A percentile compares a stretch with the other conserved stretches of the same genome.
These are phyloP conservation scores for Dimocarpus longan DNA, from an alignment of 345 rosid genomes.

Conservation along the genomic window DNA sequence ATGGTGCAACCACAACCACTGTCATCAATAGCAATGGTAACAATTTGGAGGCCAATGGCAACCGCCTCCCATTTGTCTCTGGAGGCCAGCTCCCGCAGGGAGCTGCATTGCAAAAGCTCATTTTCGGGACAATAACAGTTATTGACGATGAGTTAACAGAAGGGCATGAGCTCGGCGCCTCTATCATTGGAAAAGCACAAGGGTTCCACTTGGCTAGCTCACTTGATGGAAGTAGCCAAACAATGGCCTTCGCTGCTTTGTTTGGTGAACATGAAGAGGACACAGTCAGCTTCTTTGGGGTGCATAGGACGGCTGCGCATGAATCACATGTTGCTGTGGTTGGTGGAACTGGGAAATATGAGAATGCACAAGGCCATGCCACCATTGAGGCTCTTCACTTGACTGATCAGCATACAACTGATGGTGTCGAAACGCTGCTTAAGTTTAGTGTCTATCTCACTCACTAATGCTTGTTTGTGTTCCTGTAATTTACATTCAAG, in stretches of 20 bases:
- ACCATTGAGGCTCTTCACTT: slow-evolving; percentile 43
- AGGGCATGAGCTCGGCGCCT: slow-evolving; percentile 50
- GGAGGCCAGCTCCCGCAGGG: slow-evolving; percentile 52
- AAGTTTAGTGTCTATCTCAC: slow-evolving; percentile 38
- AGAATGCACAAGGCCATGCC: slow-evolving; percentile 50
- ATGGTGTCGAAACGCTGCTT: slow-evolving; percentile 52
- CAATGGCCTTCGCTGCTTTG: slow-evolving; percentile 44
- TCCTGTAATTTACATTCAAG: not conserved
- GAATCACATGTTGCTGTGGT: slow-evolving; percentile 50
- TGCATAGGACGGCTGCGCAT: slow-evolving; percentile 49
- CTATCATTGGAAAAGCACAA: slow-evolving; percentile 49
- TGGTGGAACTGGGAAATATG: slow-evolving; percentile 60
- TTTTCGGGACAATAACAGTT: slow-evolving; percentile 52
- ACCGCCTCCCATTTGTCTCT: slow-evolving; percentile 49
- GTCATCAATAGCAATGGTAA: slow-evolving; percentile 21
- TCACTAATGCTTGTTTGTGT: slow-evolving; percentile 15
- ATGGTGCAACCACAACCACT: slow-evolving; percentile 27
- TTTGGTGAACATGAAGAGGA: slow-evolving; percentile 32
- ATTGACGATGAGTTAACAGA: slow-evolving; percentile 52
- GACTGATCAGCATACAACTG: slow-evolving; percentile 47
- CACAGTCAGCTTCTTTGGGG: slow-evolving; percentile 60
- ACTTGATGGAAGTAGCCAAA: slow-evolving; percentile 53
- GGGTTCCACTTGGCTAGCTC: slow-evolving; percentile 57
- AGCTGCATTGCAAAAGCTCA: slow-evolving; percentile 40
- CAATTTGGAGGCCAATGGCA: slow-evolving; percentile 1